These are phyloP conservation scores for Candida jianshihensis DNA, from an alignment of 805 yeast genomes.

Conservation along the genomic window DNA sequence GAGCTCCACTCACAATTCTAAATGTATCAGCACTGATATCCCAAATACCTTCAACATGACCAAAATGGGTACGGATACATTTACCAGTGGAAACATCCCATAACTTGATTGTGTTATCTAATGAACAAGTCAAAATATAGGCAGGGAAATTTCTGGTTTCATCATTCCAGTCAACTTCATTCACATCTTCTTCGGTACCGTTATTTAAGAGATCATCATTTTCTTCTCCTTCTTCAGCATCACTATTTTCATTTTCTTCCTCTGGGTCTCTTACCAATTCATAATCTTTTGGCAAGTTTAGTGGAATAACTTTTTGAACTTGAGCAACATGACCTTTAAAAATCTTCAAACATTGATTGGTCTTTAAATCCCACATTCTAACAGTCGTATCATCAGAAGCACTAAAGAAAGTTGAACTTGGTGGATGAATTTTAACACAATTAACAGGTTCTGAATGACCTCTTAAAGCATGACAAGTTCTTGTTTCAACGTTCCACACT, in stretches of 20 bases:
- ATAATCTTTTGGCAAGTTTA: constrained; percentile 60
- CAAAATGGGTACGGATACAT: constrained; percentile 91
- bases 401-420: constrained; percentile 72
- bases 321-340: constrained; percentile 91
- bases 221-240: constrained; percentile 8
- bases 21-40: constrained; percentile 93
- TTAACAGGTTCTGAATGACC: constrained; percentile 95
- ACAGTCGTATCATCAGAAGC: constrained; percentile 91
- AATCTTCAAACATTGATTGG: constrained; percentile 70
- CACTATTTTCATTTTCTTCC: constrained; percentile 13
- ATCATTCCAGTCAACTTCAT: constrained; percentile 21
- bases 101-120: constrained; percentile 87
- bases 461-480: constrained; percentile 86
- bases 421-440: constrained; percentile 78
- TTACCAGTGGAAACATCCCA: constrained; percentile 87
- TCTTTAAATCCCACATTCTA: constrained; percentile 87
- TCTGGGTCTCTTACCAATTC: constrained; percentile 37
- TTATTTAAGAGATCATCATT: constrained; percentile 11
- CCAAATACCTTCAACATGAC: constrained; percentile 98
- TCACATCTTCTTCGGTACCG: constrained; percentile 19
- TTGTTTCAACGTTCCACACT: constrained; percentile 92
- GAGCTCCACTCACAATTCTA: constrained; percentile 90
- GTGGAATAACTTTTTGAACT: constrained; percentile 86
- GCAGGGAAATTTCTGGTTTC: constrained; percentile 52
- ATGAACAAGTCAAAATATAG: constrained; percentile 76